Evolutionary conservation across 1,284 basidiomycete species (phyloP).

Genomic region (Tylopilus sp.): DNA sequence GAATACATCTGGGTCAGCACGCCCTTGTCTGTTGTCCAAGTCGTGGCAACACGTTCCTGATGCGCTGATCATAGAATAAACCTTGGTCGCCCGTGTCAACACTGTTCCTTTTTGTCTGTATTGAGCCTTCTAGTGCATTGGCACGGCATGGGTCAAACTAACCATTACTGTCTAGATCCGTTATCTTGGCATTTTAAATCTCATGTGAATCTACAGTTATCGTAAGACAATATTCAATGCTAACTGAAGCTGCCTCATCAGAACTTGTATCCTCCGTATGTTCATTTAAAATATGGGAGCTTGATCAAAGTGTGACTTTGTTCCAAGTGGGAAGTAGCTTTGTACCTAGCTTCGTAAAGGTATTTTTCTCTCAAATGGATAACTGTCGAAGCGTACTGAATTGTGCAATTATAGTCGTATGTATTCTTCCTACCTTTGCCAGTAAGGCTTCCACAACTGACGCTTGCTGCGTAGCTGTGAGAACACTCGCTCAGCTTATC

Average conservation of each 20-base stretch:
- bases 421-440: too few relatives aligned
- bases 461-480: too few relatives aligned
- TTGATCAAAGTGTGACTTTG: background rate
- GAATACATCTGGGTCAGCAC: background rate
- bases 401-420: too few relatives aligned
- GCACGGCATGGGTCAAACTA: background rate
- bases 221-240: background rate
- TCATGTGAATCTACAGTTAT: background rate
- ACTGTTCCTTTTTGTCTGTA: background rate
- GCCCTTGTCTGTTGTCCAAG: too few relatives aligned
- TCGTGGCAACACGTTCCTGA: background rate
- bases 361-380: too few relatives aligned
- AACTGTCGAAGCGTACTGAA: too few relatives aligned
- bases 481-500: too few relatives aligned
- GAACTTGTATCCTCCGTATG: background rate
- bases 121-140: background rate
- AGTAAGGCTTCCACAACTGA: too few relatives aligned
- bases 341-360: background rate
- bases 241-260: background rate
- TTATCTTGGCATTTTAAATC: slow-evolving; percentile 1
- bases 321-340: background rate
- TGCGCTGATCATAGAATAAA: background rate
- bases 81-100: background rate
- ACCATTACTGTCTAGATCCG: slow-evolving; percentile 2
- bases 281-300: background rate